Percentiles rank a stretch among this genome's conserved stretches.
Evolutionary conservation across 371 early-diverging fungal genomes (phyloP).

Genomic region (Mucor indicus): DNA sequence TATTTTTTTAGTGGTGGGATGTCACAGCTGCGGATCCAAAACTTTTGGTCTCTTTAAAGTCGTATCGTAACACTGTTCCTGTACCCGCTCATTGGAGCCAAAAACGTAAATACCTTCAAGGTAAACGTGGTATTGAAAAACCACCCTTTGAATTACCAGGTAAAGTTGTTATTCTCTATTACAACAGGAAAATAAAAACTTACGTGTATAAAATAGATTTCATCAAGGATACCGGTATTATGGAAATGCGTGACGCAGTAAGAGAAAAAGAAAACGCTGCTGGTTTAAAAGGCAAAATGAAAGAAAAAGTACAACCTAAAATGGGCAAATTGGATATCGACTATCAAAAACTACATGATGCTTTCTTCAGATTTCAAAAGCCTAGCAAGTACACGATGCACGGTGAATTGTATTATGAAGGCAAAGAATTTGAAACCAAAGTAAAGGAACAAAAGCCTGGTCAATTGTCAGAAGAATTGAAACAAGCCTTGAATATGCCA

Average conservation of each 20-base stretch:
- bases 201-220: constrained; percentile 57
- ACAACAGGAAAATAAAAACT: background rate
- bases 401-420: constrained; percentile 96
- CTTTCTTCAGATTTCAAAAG: constrained; percentile 95
- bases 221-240: constrained; percentile 96
- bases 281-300: constrained; percentile 79
- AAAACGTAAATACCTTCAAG: constrained; percentile 94
- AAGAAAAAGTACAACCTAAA: constrained; percentile 89
- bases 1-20: constrained; percentile 60
- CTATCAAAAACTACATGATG: constrained; percentile 95
- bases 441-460: constrained; percentile 91
- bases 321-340: constrained; percentile 96
- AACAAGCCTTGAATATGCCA: constrained; percentile 87
- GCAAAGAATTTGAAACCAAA: constrained; percentile 93
- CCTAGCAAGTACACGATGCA: constrained; percentile 80
- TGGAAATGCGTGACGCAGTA: constrained; percentile 90
- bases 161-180: constrained; percentile 14
- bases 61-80: constrained; percentile 90
- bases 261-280: constrained; percentile 81
- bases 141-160: constrained; percentile 93
- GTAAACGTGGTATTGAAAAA: constrained; percentile 95
- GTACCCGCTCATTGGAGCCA: constrained; percentile 96
- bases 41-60: constrained; percentile 87
- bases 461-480: constrained; percentile 81
- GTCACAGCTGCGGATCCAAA: constrained; percentile 89